Conservation (phyloP, 179 eudicot species). For the Corrigiola litoralis region DNA sequence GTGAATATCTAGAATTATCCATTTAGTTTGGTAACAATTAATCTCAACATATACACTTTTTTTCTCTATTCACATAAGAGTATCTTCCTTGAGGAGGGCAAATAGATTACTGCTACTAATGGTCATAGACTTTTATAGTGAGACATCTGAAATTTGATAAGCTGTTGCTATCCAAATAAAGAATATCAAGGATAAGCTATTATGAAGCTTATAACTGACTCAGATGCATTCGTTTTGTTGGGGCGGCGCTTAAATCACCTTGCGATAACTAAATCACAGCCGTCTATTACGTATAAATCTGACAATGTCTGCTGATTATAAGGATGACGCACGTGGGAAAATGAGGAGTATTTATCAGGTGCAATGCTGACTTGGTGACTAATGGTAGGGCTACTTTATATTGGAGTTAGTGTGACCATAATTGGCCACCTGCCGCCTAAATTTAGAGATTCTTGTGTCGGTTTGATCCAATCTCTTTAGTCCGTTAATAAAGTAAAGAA, state of each 20-base stretch:
- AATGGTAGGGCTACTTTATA: conserved; percentile 3
- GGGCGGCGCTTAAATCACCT: conserved; percentile 2
- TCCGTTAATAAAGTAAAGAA: background rate
- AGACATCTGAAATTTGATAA: too few species aligned
- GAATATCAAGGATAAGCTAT: too few species aligned
- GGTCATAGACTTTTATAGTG: too few species aligned
- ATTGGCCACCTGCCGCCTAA: conserved; percentile 14
- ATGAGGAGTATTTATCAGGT: background rate
- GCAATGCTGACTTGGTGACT: background rate
- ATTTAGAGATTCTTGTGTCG: conserved; percentile 17
- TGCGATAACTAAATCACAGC: background rate
- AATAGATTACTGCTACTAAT: too few species aligned
- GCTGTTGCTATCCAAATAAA: too few species aligned
- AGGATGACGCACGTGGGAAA: conserved; percentile 23
- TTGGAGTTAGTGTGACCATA: background rate
- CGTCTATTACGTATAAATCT: background rate
- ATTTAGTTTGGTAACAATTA: too few species aligned
- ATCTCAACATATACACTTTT: too few species aligned
- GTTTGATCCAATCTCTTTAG: conserved; percentile 12
- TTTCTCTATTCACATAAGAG: too few species aligned
- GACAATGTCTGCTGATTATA: conserved; percentile 4
- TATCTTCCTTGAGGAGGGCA: too few species aligned
- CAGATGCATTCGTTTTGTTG: background rate
- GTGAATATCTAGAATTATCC: too few species aligned
- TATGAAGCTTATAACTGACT: too few species aligned